These are phyloP conservation scores for Tricholoma terreum DNA, from an alignment of 768 basidiomycete genomes.

Conservation along the genomic window DNA sequence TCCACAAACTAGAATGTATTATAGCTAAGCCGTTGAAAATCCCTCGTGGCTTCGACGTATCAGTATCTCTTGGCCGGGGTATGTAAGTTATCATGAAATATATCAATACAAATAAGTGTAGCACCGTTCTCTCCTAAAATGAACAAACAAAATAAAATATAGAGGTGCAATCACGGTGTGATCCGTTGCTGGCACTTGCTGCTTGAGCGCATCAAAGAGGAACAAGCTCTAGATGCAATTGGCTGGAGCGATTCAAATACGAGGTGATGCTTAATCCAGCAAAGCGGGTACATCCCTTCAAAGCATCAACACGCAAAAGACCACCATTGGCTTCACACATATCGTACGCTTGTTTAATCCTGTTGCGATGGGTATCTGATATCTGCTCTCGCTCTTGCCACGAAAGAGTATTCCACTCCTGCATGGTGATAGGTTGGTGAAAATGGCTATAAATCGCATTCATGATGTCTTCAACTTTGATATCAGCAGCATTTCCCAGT, in stretches of 20 bases:
- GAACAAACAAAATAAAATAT: too few relatives aligned
- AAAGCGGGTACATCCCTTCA: conserved; percentile 1
- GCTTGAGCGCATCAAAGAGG: not conserved
- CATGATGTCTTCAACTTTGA: not conserved
- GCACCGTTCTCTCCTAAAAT: too few relatives aligned
- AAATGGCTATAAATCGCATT: not conserved
- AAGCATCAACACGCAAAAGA: not conserved
- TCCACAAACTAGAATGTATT: not conserved
- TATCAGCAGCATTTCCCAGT: not conserved
- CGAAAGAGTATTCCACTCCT: not conserved
- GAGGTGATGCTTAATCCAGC: not conserved
- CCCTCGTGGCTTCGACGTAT: too few relatives aligned
- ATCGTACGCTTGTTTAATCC: not conserved
- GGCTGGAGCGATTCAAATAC: not conserved
- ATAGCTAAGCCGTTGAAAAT: not conserved
- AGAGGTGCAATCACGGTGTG: too few relatives aligned
- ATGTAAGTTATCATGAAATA: too few relatives aligned
- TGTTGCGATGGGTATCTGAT: not conserved
- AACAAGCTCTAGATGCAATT: not conserved
- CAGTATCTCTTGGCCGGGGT: too few relatives aligned
- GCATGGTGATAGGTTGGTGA: not conserved
- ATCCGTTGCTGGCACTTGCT: too few relatives aligned
- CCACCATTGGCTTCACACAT: not conserved
- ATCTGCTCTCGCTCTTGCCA: not conserved
- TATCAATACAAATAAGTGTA: too few relatives aligned